Evolutionary conservation across 495 filamentous ascomycete species (phyloP).

Genomic region (Neurospora sp.): DNA sequence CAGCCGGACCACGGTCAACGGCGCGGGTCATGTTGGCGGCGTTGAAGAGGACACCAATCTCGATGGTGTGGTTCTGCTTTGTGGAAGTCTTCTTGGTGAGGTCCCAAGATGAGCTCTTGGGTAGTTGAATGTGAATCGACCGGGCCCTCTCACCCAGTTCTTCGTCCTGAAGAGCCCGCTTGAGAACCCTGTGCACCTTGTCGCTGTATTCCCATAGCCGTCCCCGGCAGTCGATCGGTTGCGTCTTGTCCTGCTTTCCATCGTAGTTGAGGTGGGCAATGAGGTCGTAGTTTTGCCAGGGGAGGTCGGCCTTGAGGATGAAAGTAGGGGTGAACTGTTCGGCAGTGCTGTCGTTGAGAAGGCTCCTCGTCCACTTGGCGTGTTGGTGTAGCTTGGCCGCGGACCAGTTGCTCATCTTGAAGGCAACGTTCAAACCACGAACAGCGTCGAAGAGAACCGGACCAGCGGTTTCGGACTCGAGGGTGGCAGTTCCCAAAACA

Average conservation of each 20-base stretch:
- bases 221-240: constrained; percentile 22
- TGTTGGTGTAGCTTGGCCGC: constrained; percentile 62
- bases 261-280: constrained; percentile 24
- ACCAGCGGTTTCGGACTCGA: constrained; percentile 25
- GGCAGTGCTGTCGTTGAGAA: constrained; percentile 59
- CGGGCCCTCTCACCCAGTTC: constrained; percentile 55
- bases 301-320: constrained; percentile 58
- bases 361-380: constrained; percentile 56
- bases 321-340: constrained; percentile 81
- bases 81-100: constrained; percentile 16
- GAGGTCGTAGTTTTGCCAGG: constrained; percentile 64
- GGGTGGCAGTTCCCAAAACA: constrained; percentile 32
- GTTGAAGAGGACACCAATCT: constrained; percentile 63
- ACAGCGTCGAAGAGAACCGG: constrained; percentile 56
- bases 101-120: constrained; percentile 32
- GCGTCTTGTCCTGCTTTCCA: constrained; percentile 6
- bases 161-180: constrained; percentile 45
- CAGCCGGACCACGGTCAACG: constrained; percentile 78
- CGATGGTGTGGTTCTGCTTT: constrained; percentile 26
- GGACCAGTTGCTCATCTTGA: constrained; percentile 85
- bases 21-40: constrained; percentile 56
- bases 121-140: constrained; percentile 47
- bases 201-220: constrained; percentile 25
- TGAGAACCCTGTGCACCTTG: constrained; percentile 53
- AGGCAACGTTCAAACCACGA: constrained; percentile 70